These are phyloP conservation scores for Irpex lacteus DNA, from an alignment of 1,284 basidiomycete species.

Conservation along the genomic window DNA sequence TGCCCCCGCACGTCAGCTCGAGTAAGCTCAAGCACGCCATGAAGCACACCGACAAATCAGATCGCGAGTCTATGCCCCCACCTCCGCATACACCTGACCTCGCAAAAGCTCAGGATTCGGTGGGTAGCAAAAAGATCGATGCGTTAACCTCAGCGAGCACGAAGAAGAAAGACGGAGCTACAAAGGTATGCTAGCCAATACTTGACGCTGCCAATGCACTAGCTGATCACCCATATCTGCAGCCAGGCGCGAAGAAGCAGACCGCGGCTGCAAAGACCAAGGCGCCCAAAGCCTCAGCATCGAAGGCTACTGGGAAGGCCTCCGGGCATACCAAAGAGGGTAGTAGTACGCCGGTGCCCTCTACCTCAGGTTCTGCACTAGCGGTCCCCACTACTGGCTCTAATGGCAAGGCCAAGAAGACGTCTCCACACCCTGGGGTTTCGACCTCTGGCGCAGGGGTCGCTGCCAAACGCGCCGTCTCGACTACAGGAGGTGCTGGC, in stretches of 20 bases:
- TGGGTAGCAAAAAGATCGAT: constrained; percentile 19
- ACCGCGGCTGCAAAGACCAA: constrained; percentile 40
- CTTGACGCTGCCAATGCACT: background rate
- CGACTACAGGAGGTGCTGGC: constrained; percentile 29
- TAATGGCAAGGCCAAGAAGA: constrained; percentile 29
- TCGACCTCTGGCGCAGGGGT: constrained; percentile 13
- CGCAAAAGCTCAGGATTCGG: constrained; percentile 7
- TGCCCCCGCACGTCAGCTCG: background rate
- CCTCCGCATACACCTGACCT: constrained; percentile 40
- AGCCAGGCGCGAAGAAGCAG: constrained; percentile 40
- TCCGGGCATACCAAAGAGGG: constrained; percentile 13
- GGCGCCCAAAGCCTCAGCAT: constrained; percentile 10
- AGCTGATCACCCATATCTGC: constrained; percentile 17
- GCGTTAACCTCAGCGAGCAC: constrained; percentile 16
- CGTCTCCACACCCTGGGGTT: constrained; percentile 11
- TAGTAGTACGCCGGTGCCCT: constrained; percentile 15
- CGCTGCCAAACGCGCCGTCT: constrained; percentile 27
- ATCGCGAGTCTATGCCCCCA: constrained; percentile 59
- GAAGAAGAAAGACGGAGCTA: constrained; percentile 45
- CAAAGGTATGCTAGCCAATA: constrained; percentile 38
- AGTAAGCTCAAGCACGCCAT: constrained; percentile 4
- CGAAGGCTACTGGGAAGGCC: background rate
- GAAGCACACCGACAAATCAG: constrained; percentile 21
- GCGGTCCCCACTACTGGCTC: constrained; percentile 19
- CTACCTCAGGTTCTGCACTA: constrained; percentile 13